Conservation (phyloP, 257 asterid species). For the Ballota nigra region DNA sequence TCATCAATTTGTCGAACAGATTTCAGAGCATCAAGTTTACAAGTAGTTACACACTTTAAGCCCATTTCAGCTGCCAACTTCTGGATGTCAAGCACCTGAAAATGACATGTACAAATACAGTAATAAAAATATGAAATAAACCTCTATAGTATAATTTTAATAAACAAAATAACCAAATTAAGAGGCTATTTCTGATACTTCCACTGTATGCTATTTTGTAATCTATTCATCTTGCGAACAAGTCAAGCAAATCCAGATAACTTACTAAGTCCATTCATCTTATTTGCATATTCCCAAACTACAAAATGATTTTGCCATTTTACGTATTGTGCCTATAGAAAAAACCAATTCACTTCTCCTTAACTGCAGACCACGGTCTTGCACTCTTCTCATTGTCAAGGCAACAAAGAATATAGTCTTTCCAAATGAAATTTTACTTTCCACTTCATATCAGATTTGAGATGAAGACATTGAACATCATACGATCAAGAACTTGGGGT, state of each 20-base stretch:
- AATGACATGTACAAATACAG: slow-evolving; percentile 1
- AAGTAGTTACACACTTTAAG: slow-evolving; percentile 70
- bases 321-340: not conserved
- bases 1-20: slow-evolving; percentile 47
- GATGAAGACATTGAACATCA: not conserved
- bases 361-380: not conserved
- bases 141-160: not conserved
- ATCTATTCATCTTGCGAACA: slow-evolving; percentile 1
- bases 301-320: not conserved
- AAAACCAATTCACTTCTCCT: not conserved
- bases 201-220: not conserved
- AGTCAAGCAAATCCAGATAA: not conserved
- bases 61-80: slow-evolving; percentile 86
- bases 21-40: slow-evolving; percentile 85
- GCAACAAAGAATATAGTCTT: not conserved
- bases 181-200: slow-evolving; percentile 1
- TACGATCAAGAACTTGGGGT: not conserved
- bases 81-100: slow-evolving; percentile 82
- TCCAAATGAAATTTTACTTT: not conserved
- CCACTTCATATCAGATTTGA: not conserved
- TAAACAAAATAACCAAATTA: not conserved
- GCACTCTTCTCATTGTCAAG: not conserved
- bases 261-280: not conserved
- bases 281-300: not conserved
- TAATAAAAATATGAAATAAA: not conserved